These are phyloP conservation scores for Dioscorea dumetorum DNA, from an alignment of 106 monocot species.

Conservation along the genomic window DNA sequence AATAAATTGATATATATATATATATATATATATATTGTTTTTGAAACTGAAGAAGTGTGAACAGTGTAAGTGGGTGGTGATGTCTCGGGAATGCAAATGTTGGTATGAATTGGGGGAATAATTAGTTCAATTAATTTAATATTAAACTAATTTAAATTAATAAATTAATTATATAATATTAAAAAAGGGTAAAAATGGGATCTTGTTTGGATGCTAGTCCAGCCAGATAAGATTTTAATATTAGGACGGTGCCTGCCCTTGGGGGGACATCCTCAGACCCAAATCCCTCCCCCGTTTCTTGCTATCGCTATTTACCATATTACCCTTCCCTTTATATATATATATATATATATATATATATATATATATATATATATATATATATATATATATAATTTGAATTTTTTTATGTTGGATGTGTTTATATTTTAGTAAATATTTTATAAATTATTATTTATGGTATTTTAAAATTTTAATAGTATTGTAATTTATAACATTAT, in stretches of 20 bases:
- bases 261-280: constrained; percentile 3
- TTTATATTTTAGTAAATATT: too few species aligned
- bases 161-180: background rate
- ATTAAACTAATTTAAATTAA: too few species aligned
- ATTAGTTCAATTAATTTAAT: background rate
- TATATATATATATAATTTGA: too few species aligned
- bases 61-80: background rate
- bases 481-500: too few species aligned
- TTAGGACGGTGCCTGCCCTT: background rate
- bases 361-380: too few species aligned
- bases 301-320: too few species aligned
- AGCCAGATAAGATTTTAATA: background rate
- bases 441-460: too few species aligned
- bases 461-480: too few species aligned
- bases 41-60: background rate
- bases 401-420: too few species aligned
- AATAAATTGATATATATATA: too few species aligned
- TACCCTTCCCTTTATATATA: too few species aligned
- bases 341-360: too few species aligned
- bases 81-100: constrained; percentile 1
- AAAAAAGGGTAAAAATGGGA: background rate
- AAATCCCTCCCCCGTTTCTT: background rate
- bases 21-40: background rate
- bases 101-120: background rate
- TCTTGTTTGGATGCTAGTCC: background rate